A percentile compares a stretch with the other conserved stretches of the same genome.
These are phyloP conservation scores for Capsicum rhomboideum DNA, from an alignment of 257 asterid species.

Conservation along the genomic window DNA sequence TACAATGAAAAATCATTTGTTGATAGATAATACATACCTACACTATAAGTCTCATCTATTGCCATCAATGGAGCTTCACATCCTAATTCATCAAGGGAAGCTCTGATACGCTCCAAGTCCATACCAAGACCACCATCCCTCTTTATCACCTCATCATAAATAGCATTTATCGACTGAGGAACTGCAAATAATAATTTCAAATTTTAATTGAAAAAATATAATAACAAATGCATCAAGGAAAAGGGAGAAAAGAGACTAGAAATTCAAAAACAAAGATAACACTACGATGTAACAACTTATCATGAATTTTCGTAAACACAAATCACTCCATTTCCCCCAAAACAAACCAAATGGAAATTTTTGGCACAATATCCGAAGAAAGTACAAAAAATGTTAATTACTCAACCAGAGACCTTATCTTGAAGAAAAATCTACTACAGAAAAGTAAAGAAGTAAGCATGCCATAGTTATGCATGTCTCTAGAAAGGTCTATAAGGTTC, in stretches of 20 bases:
- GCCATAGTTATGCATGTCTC: no score
- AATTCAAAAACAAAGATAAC: background rate
- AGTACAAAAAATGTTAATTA: no score
- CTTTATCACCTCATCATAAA: conserved; percentile 71
- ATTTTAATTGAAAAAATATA: conserved; percentile 6
- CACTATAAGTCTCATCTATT: conserved; percentile 45
- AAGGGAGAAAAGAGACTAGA: background rate
- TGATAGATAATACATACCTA: conserved; percentile 45
- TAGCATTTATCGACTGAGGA: conserved; percentile 43
- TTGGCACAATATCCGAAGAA: background rate
- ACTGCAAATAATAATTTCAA: conserved; percentile 34
- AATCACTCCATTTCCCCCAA: background rate
- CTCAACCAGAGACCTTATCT: no score
- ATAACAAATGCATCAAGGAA: background rate
- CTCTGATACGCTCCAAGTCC: conserved; percentile 54
- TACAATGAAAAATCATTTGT: background rate
- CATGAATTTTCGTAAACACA: background rate
- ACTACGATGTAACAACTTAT: background rate
- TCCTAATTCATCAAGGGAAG: conserved; percentile 61
- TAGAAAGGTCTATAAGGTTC: no score
- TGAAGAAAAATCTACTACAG: no score
- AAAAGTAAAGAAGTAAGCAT: no score
- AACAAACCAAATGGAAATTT: background rate
- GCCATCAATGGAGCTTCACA: conserved; percentile 41
- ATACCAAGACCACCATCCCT: conserved; percentile 55